Conservation (phyloP, 208 protist genomes). For the Entamoeba moshkovskii region DNA sequence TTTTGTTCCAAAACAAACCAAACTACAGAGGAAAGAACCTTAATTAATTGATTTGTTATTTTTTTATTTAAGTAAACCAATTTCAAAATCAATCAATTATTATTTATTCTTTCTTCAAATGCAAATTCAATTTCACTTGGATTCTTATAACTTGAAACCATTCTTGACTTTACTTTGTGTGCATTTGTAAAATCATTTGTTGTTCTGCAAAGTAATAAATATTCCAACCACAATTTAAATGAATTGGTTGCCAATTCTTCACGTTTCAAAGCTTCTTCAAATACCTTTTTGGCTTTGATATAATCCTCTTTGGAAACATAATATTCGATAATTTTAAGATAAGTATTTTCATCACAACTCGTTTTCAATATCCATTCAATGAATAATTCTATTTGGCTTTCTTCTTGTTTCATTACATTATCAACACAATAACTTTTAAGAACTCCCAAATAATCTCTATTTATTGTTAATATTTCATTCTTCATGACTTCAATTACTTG, state of each 20-base stretch:
- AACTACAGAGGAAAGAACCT: neutral
- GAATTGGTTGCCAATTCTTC: neutral
- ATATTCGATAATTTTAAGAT: neutral
- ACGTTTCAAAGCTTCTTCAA: neutral
- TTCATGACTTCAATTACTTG: neutral
- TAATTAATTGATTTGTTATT: neutral
- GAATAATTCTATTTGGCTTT: neutral
- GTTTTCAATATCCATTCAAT: neutral
- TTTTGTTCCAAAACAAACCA: neutral
- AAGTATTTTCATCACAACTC: neutral
- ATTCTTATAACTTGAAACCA: neutral
- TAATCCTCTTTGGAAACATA: neutral
- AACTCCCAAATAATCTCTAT: neutral
- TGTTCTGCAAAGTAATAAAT: neutral
- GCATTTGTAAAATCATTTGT: neutral
- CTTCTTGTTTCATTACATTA: neutral
- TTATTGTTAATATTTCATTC: neutral
- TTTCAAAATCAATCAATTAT: neutral
- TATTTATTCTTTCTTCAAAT: neutral
- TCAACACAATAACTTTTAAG: neutral
- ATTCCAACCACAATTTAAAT: neutral
- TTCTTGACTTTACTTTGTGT: neutral
- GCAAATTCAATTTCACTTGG: neutral
- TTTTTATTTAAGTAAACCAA: neutral
- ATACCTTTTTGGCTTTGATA: neutral